A percentile compares a stretch with the other conserved stretches of the same genome.
These are phyloP conservation scores for Cutaneotrichosporon mucoides DNA, from an alignment of 1,284 basidiomycete genomes.

Conservation along the genomic window DNA sequence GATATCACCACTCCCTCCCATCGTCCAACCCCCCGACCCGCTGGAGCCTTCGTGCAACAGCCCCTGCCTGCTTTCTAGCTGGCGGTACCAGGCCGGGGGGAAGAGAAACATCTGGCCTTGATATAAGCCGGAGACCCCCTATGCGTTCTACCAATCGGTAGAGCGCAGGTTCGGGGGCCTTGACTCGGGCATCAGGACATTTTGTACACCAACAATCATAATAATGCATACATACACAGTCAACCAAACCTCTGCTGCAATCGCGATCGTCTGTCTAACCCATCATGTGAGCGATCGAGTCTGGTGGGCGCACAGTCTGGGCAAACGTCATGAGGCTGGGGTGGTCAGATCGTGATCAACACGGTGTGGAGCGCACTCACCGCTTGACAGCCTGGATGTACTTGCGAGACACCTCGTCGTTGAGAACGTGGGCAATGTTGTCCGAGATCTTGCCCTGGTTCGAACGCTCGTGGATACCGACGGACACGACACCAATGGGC, in stretches of 20 bases:
- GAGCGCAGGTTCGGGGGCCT: conserved; percentile 28
- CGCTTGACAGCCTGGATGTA: conserved; percentile 98
- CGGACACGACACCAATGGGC: conserved; percentile 99
- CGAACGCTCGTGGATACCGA: conserved; percentile 97
- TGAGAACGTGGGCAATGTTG: conserved; percentile 95
- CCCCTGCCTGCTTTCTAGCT: conserved; percentile 28
- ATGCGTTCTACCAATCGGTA: conserved; percentile 23
- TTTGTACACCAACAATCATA: neutral
- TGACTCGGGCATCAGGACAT: conserved; percentile 45
- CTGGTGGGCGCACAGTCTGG: conserved; percentile 88
- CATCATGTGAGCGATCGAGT: conserved; percentile 86
- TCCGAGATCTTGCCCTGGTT: conserved; percentile 96
- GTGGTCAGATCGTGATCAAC: neutral
- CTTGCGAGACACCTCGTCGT: conserved; percentile 97
- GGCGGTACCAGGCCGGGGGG: conserved; percentile 38
- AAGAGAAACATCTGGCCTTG: conserved; percentile 34
- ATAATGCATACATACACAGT: conserved; percentile 7
- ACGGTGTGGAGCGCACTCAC: no score
- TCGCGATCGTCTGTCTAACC: conserved; percentile 52
- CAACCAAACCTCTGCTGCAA: no score
- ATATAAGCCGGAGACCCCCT: conserved; percentile 44
- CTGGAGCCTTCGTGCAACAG: conserved; percentile 18
- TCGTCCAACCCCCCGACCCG: conserved; percentile 11
- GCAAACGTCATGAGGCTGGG: conserved; percentile 82
- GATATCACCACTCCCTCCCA: no score